phyloP scores from a whole-genome alignment of 2,329 filamentous ascomycete species.

The Neophaeococcomyces aloes region DNA sequence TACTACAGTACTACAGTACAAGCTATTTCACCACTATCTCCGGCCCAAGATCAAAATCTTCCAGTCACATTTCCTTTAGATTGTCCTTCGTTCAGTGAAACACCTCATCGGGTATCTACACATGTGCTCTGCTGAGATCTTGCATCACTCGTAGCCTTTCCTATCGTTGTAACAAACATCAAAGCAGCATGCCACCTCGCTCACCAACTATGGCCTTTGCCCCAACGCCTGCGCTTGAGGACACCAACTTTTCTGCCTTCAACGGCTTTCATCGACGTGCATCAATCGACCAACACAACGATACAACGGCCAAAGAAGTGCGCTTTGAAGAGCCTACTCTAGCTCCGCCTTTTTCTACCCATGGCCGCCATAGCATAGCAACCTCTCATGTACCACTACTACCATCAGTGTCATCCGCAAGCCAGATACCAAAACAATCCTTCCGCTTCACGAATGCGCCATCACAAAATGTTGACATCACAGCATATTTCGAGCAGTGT shows the following conservation, averaged over 20 bases:
- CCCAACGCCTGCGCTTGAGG: constrained; percentile 19
- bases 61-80: background rate
- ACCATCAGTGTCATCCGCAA: constrained; percentile 21
- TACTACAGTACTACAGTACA: background rate
- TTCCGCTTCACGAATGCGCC: constrained; percentile 17
- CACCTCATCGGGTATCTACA: background rate
- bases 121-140: background rate
- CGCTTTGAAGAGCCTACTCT: constrained; percentile 27
- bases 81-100: background rate
- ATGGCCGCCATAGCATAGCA: constrained; percentile 32
- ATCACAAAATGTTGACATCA: constrained; percentile 21
- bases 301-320: constrained; percentile 30
- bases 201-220: constrained; percentile 20
- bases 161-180: background rate
- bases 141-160: background rate
- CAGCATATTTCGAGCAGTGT: constrained; percentile 34
- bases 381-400: constrained; percentile 26
- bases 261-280: constrained; percentile 7
- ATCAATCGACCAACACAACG: background rate
- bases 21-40: background rate
- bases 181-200: constrained; percentile 15
- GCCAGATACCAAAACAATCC: constrained; percentile 16
- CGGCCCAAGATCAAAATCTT: background rate
- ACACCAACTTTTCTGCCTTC: constrained; percentile 18
- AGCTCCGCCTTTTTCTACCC: constrained; percentile 25